Conservation (phyloP, 2,329 filamentous ascomycete species). For the Diaporthe sp. region DNA sequence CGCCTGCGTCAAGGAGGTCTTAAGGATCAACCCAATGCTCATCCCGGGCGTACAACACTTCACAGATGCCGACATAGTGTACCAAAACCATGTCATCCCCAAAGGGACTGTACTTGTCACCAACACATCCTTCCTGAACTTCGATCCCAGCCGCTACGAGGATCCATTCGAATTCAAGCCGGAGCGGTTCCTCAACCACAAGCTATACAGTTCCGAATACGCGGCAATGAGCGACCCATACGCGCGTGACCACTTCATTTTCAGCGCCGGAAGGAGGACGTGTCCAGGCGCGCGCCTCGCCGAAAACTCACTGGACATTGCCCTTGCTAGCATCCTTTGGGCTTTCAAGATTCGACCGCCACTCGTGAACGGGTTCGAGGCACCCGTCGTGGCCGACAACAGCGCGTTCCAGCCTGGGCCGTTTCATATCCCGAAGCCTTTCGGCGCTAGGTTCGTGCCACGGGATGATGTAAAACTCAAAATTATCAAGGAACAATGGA, state of each 20-base stretch:
- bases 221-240: conserved; percentile 46
- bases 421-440: background rate
- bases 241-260: conserved; percentile 57
- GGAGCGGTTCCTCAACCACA: conserved; percentile 42
- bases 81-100: conserved; percentile 61
- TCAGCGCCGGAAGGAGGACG: conserved; percentile 59
- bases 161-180: conserved; percentile 42
- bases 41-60: conserved; percentile 58
- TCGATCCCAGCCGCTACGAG: conserved; percentile 43
- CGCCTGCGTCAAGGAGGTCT: conserved; percentile 30
- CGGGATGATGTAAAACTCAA: background rate
- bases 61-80: conserved; percentile 59
- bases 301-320: conserved; percentile 55
- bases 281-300: conserved; percentile 63
- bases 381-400: background rate
- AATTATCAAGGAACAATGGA: background rate
- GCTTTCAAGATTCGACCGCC: conserved; percentile 12
- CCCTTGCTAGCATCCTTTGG: conserved; percentile 17
- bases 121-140: conserved; percentile 49
- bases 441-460: background rate
- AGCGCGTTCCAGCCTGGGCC: background rate
- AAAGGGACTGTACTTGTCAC: conserved; percentile 57
- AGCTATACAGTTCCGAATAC: conserved; percentile 44
- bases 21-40: conserved; percentile 32
- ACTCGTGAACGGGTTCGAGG: background rate